phyloP scores from a whole-genome alignment of 441 rosid species.

The Gossypium laxum region DNA sequence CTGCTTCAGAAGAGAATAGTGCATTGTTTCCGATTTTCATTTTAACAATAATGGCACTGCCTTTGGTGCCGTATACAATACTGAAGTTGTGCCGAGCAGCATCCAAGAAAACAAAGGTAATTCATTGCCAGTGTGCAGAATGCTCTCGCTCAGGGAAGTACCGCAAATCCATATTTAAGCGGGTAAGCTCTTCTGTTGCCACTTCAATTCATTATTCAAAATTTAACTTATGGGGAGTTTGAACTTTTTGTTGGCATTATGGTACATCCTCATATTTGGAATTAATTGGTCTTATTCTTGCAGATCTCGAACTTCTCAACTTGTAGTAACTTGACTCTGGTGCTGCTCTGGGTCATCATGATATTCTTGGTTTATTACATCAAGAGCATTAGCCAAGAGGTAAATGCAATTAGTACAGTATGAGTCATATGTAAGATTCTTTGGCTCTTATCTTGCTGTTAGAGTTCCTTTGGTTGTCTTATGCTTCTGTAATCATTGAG shows the following conservation, averaged over 20 bases:
- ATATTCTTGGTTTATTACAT: conserved; percentile 80
- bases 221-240: neutral
- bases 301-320: conserved; percentile 94
- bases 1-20: conserved; percentile 82
- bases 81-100: conserved; percentile 61
- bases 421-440: neutral
- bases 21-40: conserved; percentile 87
- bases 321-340: conserved; percentile 72
- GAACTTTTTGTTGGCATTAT: neutral
- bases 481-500: conserved; percentile 3
- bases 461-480: conserved; percentile 9
- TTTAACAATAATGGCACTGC: conserved; percentile 88
- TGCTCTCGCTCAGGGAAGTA: conserved; percentile 79
- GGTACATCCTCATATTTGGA: neutral
- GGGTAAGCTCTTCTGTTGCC: conserved; percentile 33
- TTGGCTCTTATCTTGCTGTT: neutral
- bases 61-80: conserved; percentile 78
- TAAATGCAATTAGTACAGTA: conserved; percentile 19
- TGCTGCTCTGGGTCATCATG: conserved; percentile 77
- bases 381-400: conserved; percentile 80
- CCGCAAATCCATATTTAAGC: conserved; percentile 63
- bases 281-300: conserved; percentile 17
- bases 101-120: conserved; percentile 56
- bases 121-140: conserved; percentile 73
- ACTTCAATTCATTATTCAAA: neutral